Conservation (phyloP, 2,329 filamentous ascomycete species). For the Dendryphion nanum region DNA sequence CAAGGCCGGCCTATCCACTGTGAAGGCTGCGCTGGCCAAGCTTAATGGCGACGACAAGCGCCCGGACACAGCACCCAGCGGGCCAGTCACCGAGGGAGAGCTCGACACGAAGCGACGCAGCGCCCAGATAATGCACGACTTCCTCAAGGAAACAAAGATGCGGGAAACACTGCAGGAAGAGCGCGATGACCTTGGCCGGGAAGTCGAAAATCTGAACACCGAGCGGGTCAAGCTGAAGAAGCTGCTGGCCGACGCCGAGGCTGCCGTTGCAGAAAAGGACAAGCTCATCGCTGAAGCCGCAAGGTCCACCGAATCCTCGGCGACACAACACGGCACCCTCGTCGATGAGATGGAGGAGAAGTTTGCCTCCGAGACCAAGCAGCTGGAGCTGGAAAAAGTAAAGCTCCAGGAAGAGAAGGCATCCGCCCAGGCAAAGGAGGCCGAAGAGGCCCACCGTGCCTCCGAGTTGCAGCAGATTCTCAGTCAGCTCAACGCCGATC, state of each 20-base stretch:
- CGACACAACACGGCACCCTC: slow-evolving; percentile 21
- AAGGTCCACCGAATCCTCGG: slow-evolving; percentile 14
- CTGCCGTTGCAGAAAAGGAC: slow-evolving; percentile 31
- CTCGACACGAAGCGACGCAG: slow-evolving; percentile 31
- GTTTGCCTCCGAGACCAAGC: slow-evolving; percentile 33
- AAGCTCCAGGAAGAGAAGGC: slow-evolving; percentile 33
- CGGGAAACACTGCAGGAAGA: slow-evolving; percentile 37
- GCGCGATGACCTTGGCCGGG: slow-evolving; percentile 29
- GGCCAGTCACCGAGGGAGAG: slow-evolving; percentile 26
- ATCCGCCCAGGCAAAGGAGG: slow-evolving; percentile 28
- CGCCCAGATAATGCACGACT: slow-evolving; percentile 39
- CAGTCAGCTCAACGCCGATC: slow-evolving; percentile 33
- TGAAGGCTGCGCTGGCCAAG: slow-evolving; percentile 30
- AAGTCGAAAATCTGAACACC: slow-evolving; percentile 30
- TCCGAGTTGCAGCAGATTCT: slow-evolving; percentile 36
- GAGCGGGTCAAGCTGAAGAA: slow-evolving; percentile 32
- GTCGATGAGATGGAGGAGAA: slow-evolving; percentile 36
- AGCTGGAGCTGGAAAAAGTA: slow-evolving; percentile 29
- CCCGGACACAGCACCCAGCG: slow-evolving; percentile 34
- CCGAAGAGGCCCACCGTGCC: slow-evolving; percentile 29
- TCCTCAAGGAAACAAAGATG: slow-evolving; percentile 39
- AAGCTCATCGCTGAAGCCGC: slow-evolving; percentile 22
- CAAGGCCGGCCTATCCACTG: slow-evolving; percentile 23
- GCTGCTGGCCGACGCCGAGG: slow-evolving; percentile 30
- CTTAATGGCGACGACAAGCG: slow-evolving; percentile 21